phyloP scores from a whole-genome alignment of 164 flowering plant genomes.

The Akebia trifoliata region DNA sequence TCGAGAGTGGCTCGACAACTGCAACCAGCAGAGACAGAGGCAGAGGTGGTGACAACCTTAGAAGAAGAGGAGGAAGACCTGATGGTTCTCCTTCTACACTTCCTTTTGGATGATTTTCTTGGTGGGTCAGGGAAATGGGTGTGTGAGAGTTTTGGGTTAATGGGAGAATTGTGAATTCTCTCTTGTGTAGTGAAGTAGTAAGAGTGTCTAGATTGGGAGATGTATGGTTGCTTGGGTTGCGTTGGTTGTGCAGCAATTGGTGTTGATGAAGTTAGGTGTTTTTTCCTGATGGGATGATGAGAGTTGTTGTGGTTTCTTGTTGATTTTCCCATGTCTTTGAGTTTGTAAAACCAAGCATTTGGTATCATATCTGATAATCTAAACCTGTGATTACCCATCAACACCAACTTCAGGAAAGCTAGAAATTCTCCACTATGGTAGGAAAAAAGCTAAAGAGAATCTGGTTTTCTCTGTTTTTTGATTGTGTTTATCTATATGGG shows the following conservation, averaged over 20 bases:
- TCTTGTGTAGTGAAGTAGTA: constrained; percentile 46
- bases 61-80: constrained; percentile 35
- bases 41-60: constrained; percentile 22
- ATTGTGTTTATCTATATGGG: no score
- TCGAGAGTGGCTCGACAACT: constrained; percentile 21
- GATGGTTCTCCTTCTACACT: constrained; percentile 24
- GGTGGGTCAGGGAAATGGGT: constrained; percentile 37
- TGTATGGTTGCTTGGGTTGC: constrained; percentile 19
- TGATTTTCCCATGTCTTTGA: constrained; percentile 46
- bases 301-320: constrained; percentile 22
- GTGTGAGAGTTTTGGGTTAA: constrained; percentile 20
- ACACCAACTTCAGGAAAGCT: no score
- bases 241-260: constrained; percentile 7
- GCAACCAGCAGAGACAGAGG: constrained; percentile 29
- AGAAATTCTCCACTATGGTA: no score
- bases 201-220: constrained; percentile 40
- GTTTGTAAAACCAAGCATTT: constrained; percentile 85
- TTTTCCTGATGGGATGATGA: constrained; percentile 22
- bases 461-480: no score
- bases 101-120: constrained; percentile 27
- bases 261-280: constrained; percentile 15
- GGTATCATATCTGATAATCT: constrained; percentile 76
- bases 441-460: no score
- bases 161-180: constrained; percentile 19
- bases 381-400: constrained; percentile 72